Conservation (phyloP, 164 flowering plant genomes). For the Berberis thunbergii region DNA sequence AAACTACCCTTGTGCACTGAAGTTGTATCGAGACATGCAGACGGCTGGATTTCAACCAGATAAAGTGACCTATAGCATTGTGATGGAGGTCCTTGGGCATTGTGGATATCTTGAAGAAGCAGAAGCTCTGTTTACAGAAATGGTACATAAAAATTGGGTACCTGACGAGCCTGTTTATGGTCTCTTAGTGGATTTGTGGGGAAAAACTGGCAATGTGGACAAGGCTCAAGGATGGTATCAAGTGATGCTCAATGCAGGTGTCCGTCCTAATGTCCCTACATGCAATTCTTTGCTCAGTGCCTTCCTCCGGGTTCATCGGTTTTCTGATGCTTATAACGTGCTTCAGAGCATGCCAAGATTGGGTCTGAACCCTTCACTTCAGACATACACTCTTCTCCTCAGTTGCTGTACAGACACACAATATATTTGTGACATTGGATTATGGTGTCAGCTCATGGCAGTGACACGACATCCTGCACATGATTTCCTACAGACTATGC, state of each 20-base stretch:
- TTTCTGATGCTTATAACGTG: constrained; percentile 66
- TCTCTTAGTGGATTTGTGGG: constrained; percentile 87
- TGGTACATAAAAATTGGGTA: constrained; percentile 65
- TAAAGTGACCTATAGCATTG: constrained; percentile 87
- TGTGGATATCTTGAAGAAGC: constrained; percentile 91
- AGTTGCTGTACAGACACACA: constrained; percentile 82
- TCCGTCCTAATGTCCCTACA: constrained; percentile 88
- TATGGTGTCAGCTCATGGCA: constrained; percentile 73
- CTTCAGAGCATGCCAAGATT: constrained; percentile 60
- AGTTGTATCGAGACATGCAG: constrained; percentile 86
- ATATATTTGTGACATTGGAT: constrained; percentile 44
- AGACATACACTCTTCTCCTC: constrained; percentile 85
- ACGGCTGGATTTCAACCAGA: constrained; percentile 84
- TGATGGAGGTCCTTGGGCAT: constrained; percentile 97
- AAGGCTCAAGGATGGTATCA: constrained; percentile 87
- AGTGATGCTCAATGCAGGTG: constrained; percentile 78
- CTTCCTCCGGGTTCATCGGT: constrained; percentile 60
- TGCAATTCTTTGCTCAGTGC: constrained; percentile 93
- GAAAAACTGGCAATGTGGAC: constrained; percentile 74
- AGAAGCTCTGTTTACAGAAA: constrained; percentile 70
- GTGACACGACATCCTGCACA: constrained; percentile 86
- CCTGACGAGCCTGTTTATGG: constrained; percentile 99
- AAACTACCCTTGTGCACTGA: constrained; percentile 60
- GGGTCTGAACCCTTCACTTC: constrained; percentile 72
- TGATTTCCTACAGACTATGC: constrained; percentile 61